A percentile compares a stretch with the other conserved stretches of the same genome.
Conservation (phyloP, 176 grass and related monocot species). For the Triticum timopheevii region DNA sequence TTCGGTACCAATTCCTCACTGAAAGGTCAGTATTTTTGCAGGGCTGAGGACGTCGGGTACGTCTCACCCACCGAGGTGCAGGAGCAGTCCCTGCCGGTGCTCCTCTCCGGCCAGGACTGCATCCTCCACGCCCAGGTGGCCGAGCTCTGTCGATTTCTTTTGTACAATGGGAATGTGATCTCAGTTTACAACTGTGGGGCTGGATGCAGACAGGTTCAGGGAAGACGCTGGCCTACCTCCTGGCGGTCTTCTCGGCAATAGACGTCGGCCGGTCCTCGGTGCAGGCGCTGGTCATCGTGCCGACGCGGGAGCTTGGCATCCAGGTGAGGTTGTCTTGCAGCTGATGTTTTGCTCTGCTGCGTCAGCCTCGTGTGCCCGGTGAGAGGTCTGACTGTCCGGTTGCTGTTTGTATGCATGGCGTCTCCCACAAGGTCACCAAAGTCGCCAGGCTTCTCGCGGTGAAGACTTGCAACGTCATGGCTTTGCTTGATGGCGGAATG, state of each 20-base stretch:
- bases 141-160: background rate
- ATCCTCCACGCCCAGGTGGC: constrained; percentile 89
- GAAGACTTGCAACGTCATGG: constrained; percentile 77
- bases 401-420: background rate
- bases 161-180: background rate
- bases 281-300: constrained; percentile 87
- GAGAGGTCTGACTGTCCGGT: too few relatives aligned
- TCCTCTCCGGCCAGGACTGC: constrained; percentile 79
- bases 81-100: constrained; percentile 70
- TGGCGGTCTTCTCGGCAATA: constrained; percentile 70
- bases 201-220: constrained; percentile 85
- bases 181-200: background rate
- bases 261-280: constrained; percentile 70
- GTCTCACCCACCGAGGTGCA: constrained; percentile 69
- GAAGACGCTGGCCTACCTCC: constrained; percentile 90
- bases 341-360: background rate
- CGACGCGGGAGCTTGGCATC: constrained; percentile 92
- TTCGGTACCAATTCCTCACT: background rate
- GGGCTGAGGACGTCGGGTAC: constrained; percentile 79
- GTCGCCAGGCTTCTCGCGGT: constrained; percentile 71
- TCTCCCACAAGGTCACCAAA: constrained; percentile 88
- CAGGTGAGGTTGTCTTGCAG: constrained; percentile 86
- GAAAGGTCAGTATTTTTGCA: constrained; percentile 17
- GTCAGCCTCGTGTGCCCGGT: too few relatives aligned
- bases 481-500: constrained; percentile 93